phyloP scores from a whole-genome alignment of 129 eudicot species.

The Pulicaria dysenterica region DNA sequence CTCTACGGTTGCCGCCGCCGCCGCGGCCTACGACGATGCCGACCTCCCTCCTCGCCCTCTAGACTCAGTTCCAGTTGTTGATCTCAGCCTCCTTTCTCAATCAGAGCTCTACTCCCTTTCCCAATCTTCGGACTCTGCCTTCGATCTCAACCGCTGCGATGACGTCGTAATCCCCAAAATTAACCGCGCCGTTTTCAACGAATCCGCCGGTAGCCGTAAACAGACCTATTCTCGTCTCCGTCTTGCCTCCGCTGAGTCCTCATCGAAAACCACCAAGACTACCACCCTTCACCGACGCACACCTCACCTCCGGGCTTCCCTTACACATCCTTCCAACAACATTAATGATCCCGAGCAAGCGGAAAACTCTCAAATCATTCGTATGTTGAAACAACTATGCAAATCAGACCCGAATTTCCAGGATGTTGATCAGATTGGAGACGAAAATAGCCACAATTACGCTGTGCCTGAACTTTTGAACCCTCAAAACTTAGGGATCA shows the following conservation, averaged over 20 bases:
- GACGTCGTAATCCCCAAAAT: constrained; percentile 85
- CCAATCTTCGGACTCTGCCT: constrained; percentile 41
- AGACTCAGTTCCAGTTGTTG: constrained; percentile 60
- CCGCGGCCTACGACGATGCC: constrained; percentile 31
- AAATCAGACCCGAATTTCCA: constrained; percentile 24
- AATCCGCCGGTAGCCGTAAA: constrained; percentile 85
- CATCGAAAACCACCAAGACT: constrained; percentile 16
- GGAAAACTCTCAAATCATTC: constrained; percentile 57
- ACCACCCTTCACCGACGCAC: constrained; percentile 60
- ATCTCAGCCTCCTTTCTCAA: constrained; percentile 76
- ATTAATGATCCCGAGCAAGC: constrained; percentile 52
- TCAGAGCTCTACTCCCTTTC: constrained; percentile 83
- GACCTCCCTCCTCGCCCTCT: constrained; percentile 32
- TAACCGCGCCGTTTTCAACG: constrained; percentile 86
- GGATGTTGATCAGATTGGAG: constrained; percentile 34
- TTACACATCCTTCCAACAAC: constrained; percentile 24
- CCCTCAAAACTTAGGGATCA: constrained; percentile 28
- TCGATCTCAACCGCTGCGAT: constrained; percentile 49
- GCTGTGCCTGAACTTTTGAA: constrained; percentile 26
- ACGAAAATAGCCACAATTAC: constrained; percentile 24
- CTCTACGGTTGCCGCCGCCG: constrained; percentile 20
- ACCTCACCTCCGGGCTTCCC: constrained; percentile 35
- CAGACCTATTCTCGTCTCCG: constrained; percentile 94
- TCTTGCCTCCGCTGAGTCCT: constrained; percentile 52
- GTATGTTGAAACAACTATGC: constrained; percentile 56